Evolutionary conservation across 257 asterid genomes (phyloP), one percentile per base, ranked within the genome.

Genomic region (Coffea canephora): DNA sequence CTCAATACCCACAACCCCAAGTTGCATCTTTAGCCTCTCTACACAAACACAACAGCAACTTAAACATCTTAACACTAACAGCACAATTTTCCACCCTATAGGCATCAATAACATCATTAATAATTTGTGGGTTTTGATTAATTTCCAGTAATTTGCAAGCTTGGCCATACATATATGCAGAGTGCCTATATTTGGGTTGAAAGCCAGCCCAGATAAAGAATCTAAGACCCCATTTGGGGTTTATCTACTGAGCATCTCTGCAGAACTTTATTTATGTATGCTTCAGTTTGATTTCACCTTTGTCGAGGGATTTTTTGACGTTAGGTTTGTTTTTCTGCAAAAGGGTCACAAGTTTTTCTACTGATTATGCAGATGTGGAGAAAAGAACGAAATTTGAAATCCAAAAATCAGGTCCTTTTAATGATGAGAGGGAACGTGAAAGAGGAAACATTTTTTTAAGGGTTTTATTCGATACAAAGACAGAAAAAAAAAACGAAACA

Each of bases 131-230:
- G 83, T 89, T 87, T 31, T 66, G 73, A 67, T 77, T 84, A 74
- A 95, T 82, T 69, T 81, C 84, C 16, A 95, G 87, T 65, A 90
- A 76, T 66, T 90, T 83, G 83, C 91, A 89, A 73, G 95, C 98
- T 87, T 87, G 87, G 43, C 41, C 69, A 65, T 87, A 95, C 89
- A 85, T 89, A 71, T 85, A 82, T 9, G 89, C 73, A 23, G 89
- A 82, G 82, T 86, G 98, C 52, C 94, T 84, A 67, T 90, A 91
- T 13, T 81, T 82, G 70, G 93, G 90, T 59, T 93, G 95, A 78
- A 93, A 78, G 18, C 89, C 98, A 65, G 99, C 95, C 99, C 99
- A 95, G 39, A 95, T 85, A 74, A 95, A 95, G 90, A 95, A 95
- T 46, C 99, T 80, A 27, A 89, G 84, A 31, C 96, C 96, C 96